Evolutionary conservation across 768 basidiomycete genomes (phyloP), one percentile per base, ranked within the genome.

Genomic region (Boletus pseudopeckii): DNA sequence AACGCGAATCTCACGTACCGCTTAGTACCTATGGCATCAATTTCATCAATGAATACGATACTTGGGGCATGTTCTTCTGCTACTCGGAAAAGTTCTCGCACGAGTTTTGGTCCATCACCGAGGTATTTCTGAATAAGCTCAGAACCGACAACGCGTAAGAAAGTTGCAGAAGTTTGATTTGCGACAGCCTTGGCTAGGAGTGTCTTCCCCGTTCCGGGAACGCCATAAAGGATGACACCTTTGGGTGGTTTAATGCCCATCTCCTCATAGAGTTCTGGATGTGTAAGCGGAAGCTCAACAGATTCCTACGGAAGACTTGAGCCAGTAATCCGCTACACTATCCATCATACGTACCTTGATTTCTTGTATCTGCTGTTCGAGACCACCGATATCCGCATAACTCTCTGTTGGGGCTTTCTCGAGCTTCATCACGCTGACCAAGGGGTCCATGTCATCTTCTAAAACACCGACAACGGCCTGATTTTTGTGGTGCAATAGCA

Each of bases 211-310:
- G 96, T 98, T 51, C 97, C 97, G 1, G 97, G 97, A 4, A 96
- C 96, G 59, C 97, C 97, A 65, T 98, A 99, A 1, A 99, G 82
- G 60, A 99, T 98, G 67, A 99, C 96, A 75, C 97, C 97, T 71
- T 98, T 98, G 20, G 97, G 97, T n/a, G 96, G 97, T 64, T 90
- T 90, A 73, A 99, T 98, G 52, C 97, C 97, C 97, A 99, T 98
- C 77, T 98, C 96, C 73, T 98, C 96, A 73, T 98, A 99, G 37
- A 98, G 75, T 68, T 99, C 97, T 4, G 97, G 97, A 68, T 98
- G 97, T 9, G 96, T 98, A 22, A 99, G 77, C 0, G 97, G 97
- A 32, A 98, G 80, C 72, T 98, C 97, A 43, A 98, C 96, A 14
- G 97, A 92, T 87, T 99, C 97, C 90, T 94, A 56, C 22, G 34